Evolutionary conservation across 306 rosid genomes (phyloP).

Genomic region (Glycine tomentella): DNA sequence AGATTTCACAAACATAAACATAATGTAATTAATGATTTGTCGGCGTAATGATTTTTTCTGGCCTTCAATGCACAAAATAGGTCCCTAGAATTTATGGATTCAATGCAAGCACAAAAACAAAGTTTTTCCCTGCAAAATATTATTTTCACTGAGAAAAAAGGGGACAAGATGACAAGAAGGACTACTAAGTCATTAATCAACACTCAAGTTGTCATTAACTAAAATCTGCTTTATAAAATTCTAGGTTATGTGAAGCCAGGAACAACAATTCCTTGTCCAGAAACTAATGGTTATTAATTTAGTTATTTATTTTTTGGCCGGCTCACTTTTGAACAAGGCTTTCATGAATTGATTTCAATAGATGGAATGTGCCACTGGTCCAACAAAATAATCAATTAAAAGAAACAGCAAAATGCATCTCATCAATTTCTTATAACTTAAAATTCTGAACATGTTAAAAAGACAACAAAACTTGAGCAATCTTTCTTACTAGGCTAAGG

Average conservation of each 20-base stretch:
- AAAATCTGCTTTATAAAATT: not conserved
- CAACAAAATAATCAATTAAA: constrained; percentile 19
- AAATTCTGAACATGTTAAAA: constrained; percentile 31
- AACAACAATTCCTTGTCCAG: not conserved
- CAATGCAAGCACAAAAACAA: constrained; percentile 29
- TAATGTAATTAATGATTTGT: not conserved
- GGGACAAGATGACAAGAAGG: not conserved
- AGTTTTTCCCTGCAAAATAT: not conserved
- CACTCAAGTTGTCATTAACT: constrained; percentile 11
- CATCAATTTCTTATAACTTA: constrained; percentile 21
- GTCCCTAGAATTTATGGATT: not conserved
- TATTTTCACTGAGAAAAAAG: constrained; percentile 4
- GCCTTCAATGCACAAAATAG: constrained; percentile 5
- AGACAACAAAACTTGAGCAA: constrained; percentile 8
- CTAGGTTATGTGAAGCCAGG: not conserved
- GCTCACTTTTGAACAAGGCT: not conserved
- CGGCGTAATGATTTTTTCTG: constrained; percentile 15
- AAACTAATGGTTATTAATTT: not conserved
- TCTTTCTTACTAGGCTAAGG: constrained; percentile 76
- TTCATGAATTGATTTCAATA: not conserved
- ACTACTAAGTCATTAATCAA: constrained; percentile 1
- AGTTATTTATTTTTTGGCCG: not conserved
- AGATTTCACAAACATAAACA: constrained; percentile 16
- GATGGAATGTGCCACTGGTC: not conserved
- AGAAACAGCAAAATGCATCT: constrained; percentile 20